These are phyloP conservation scores for Paraurostyla sp. DNA, from an alignment of 73 alveolate species.

Conservation along the genomic window DNA sequence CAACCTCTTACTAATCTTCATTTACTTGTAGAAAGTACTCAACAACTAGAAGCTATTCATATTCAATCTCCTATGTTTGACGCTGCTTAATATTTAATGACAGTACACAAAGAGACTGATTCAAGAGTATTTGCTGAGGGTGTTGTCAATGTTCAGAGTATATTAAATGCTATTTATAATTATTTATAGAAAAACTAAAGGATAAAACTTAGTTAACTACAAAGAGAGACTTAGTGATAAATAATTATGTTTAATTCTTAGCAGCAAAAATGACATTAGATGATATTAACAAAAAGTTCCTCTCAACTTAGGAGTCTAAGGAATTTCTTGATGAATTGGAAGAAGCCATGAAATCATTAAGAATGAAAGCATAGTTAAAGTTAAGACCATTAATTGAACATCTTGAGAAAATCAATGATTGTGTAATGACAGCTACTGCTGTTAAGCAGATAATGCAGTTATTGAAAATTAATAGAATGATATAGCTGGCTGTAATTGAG, in stretches of 20 bases:
- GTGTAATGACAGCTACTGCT: slow-evolving; percentile 30
- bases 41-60: slow-evolving; percentile 41
- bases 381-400: slow-evolving; percentile 7
- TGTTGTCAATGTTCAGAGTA: slow-evolving; percentile 2
- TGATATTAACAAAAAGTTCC: slow-evolving; percentile 46
- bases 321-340: slow-evolving; percentile 44
- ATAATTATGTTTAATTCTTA: slow-evolving; percentile 21
- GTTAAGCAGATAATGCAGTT: slow-evolving; percentile 13
- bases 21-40: slow-evolving; percentile 22
- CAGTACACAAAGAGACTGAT: slow-evolving; percentile 54
- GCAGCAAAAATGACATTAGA: slow-evolving; percentile 60
- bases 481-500: slow-evolving; percentile 31
- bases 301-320: slow-evolving; percentile 27
- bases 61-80: slow-evolving; percentile 57
- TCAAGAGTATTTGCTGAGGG: not conserved
- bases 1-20: slow-evolving; percentile 4
- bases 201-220: slow-evolving; percentile 18
- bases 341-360: slow-evolving; percentile 43
- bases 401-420: slow-evolving; percentile 41
- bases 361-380: slow-evolving; percentile 39
- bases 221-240: slow-evolving; percentile 35
- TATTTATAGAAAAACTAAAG: no score
- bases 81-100: not conserved
- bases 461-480: slow-evolving; percentile 32
- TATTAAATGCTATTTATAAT: not conserved